Base-by-base conservation (phyloP, 148 eudicot species). In the Persicaria maculosa region DNA sequence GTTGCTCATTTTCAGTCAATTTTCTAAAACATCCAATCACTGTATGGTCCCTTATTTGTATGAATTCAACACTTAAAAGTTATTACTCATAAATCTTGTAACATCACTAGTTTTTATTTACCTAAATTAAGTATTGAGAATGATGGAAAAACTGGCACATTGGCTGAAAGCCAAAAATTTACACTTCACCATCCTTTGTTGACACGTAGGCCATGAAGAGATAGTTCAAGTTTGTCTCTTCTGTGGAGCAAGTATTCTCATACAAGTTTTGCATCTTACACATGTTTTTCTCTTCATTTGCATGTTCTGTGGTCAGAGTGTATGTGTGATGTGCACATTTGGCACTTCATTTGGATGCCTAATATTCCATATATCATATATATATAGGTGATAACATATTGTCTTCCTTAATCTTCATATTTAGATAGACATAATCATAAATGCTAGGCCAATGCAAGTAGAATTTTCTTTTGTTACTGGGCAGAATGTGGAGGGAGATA, bases 401-500 rank as follows among this genome's bases (percentile, higher is more conserved):
- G 15, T 65, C 10, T n/a, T 57, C 25, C 17, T 0, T 65, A 19
- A 36, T 64, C 46, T 64, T 12, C 25, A 22, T 22, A 22, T 22
- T 22, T 22, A 64, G 44, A 40, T 11, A 64, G 46, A 64, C 69
- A 4, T 64, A 19, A 36, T 12, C 25, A 12, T 40, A 31, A n/a
- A 45, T 64, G 46, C 12, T 40, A 64, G 45, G 44, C 15, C 46
- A 64, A 64, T 36, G 69, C 70, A 45, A 36, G 47, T 19, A 36
- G 46, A 15, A 65, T 59, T 15, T 59, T 25, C 19, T 65, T 36
- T 7, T 59, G 40, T 22, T 59, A 65, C 46, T 65, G 70, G 75
- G 74, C 84, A 91, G 97, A 85, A 88, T 94, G 92, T 94, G 98
- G 98, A 87, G 96, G 81, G 98, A 94, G 84, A 94, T 94, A 50